Conservation (phyloP, 2,329 filamentous ascomycete species). For the Coniochaeta sp. region DNA sequence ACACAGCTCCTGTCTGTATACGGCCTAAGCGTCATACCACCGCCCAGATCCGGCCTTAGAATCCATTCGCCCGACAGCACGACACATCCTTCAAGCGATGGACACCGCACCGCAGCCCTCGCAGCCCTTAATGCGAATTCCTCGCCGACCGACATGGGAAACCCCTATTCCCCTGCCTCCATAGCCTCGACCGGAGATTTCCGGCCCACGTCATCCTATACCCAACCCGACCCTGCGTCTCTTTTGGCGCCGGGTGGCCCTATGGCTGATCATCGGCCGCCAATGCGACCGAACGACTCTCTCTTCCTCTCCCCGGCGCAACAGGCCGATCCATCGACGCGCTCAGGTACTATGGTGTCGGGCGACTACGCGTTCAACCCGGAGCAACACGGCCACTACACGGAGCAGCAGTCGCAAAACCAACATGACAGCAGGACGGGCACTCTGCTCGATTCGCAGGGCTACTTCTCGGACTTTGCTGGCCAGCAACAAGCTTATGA, state of each 20-base stretch:
- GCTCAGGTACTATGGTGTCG: constrained; percentile 55
- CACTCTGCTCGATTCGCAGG: constrained; percentile 84
- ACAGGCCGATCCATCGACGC: constrained; percentile 38
- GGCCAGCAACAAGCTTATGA: constrained; percentile 84
- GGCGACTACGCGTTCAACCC: constrained; percentile 90
- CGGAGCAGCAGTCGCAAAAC: constrained; percentile 36
- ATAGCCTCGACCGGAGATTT: constrained; percentile 30
- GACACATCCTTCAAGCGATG: constrained; percentile 49
- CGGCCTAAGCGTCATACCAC: constrained; percentile 23
- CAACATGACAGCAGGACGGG: constrained; percentile 55
- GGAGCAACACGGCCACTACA: constrained; percentile 61
- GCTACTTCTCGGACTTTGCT: constrained; percentile 92
- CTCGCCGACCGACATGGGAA: constrained; percentile 24
- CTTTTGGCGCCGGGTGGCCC: constrained; percentile 47
- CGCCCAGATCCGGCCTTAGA: constrained; percentile 36
- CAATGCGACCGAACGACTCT: constrained; percentile 40
- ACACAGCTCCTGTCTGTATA: constrained; percentile 82
- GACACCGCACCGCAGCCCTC: constrained; percentile 57
- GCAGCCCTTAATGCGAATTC: constrained; percentile 50
- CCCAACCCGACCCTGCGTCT: constrained; percentile 26
- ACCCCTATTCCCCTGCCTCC: constrained; percentile 26
- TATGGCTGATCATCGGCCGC: constrained; percentile 37
- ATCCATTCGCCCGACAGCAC: constrained; percentile 58
- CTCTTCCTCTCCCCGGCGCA: constrained; percentile 42
- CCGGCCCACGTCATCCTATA: constrained; percentile 34